Evolutionary conservation across 2,329 filamentous ascomycete genomes (phyloP), one percentile per base, ranked within the genome.

Genomic region (Verticillium isaacii): DNA sequence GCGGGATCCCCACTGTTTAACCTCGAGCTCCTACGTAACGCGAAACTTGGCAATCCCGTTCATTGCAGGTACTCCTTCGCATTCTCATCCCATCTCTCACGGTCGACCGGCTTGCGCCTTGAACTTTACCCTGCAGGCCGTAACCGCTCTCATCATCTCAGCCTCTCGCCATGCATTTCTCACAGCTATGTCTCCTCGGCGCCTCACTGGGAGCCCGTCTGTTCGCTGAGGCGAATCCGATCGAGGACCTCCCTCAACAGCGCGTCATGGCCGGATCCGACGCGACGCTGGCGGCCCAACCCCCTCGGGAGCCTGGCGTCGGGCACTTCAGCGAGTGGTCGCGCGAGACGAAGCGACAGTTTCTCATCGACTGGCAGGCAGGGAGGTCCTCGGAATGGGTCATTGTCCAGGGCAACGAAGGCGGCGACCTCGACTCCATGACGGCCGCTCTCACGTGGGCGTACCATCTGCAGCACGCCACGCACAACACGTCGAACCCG

Each of bases 291-390:
- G 23, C 56, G 32, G 56, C 60, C 14, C 32, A 32, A 8, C 23
- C 19, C 1, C 41, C 63, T 12, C 55, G 25, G 3, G 64, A 63
- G 56, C 61, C 61, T 23, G 78, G 78, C 17, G 77, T 79, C 14
- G 78, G 78, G 36, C 78, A 81, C 69, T 80, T 81, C 68, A 78
- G 76, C 68, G 77, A 81, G 66, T 81, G 78, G 78, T 77, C 75
- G 32, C 77, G 78, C 39, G 74, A 72, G 12, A 79, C 73, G 19
- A 81, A 81, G 70, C 78, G 76, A 54, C 69, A 74, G 15, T 81
- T 81, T 57, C 67, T 80, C 57, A 70, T 79, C 63, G 78, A 80
- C 67, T 81, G 78, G 78, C 78, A 81, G 63, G 73, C 70, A 5
- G 75, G 75, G 14, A 71, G 68, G 61, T 71, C 72, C 4, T 72